phyloP scores from a whole-genome alignment of 129 eudicot species.

The Cynara cardunculus region DNA sequence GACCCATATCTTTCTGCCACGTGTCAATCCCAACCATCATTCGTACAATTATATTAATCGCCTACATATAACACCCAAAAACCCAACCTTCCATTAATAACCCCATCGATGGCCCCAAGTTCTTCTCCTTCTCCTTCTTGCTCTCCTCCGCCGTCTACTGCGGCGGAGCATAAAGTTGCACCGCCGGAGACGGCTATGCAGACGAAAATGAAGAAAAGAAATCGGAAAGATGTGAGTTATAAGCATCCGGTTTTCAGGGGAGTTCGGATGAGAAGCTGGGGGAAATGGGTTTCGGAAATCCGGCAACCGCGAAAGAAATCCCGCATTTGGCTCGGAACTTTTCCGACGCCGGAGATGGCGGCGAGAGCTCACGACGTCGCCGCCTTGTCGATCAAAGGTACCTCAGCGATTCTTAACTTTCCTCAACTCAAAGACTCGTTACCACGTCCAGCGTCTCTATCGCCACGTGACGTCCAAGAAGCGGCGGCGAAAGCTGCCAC shows the following conservation, averaged over 20 bases:
- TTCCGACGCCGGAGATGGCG: constrained; percentile 36
- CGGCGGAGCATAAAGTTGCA: background rate
- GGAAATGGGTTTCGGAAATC: constrained; percentile 44
- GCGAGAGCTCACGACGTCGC: constrained; percentile 37
- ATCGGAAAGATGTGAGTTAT: constrained; percentile 29
- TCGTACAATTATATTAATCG: constrained; percentile 6
- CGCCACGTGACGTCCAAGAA: constrained; percentile 34
- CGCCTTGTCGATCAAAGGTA: constrained; percentile 29
- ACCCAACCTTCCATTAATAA: background rate
- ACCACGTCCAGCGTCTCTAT: constrained; percentile 32
- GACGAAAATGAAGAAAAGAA: background rate
- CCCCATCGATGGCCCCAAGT: constrained; percentile 16
- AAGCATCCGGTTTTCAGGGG: constrained; percentile 38
- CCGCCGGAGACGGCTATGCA: background rate
- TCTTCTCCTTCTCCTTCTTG: background rate
- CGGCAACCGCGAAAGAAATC: constrained; percentile 35
- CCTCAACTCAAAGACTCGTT: constrained; percentile 31
- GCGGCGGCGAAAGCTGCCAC: constrained; percentile 36
- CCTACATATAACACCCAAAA: constrained; percentile 14
- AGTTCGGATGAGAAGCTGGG: constrained; percentile 39
- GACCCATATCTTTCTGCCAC: constrained; percentile 7
- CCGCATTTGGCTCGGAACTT: constrained; percentile 43
- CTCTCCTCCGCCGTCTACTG: background rate
- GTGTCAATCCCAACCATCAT: background rate
- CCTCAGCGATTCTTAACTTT: constrained; percentile 29